Evolutionary conservation across 192 early-diverging fungal species (phyloP).

Genomic region (Dissophora globulifera): DNA sequence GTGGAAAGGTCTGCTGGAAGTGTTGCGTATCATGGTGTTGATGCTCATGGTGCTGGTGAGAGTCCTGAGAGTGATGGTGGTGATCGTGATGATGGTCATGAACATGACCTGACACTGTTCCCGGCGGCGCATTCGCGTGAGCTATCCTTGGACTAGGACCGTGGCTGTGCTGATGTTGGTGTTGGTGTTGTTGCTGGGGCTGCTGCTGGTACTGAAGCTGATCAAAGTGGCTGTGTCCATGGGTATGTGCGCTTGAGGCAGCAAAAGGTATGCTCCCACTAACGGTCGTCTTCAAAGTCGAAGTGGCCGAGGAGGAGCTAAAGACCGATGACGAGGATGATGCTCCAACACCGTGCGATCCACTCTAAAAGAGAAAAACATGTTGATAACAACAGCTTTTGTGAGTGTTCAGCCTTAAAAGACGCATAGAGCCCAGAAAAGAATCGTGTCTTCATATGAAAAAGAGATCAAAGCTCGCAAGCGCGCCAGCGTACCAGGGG

Average conservation of each 20-base stretch:
- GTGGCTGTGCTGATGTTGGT: slow-evolving; percentile 18
- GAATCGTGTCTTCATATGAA: no score
- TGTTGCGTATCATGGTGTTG: neutral
- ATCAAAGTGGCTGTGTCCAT: slow-evolving; percentile 28
- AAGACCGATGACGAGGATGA: no score
- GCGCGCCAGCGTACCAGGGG: slow-evolving; percentile 43
- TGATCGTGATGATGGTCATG: slow-evolving; percentile 21
- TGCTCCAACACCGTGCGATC: slow-evolving; percentile 6
- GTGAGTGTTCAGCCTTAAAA: no score
- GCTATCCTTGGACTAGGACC: neutral
- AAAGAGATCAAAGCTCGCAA: no score
- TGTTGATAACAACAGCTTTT: neutral
- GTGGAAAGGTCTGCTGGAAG: no score
- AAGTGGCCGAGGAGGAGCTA: slow-evolving; percentile 10
- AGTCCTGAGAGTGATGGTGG: neutral
- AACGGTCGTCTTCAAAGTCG: slow-evolving; percentile 12
- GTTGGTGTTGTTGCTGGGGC: slow-evolving; percentile 1
- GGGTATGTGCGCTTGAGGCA: slow-evolving; percentile 27
- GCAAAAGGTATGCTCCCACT: slow-evolving; percentile 50
- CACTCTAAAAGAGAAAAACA: neutral
- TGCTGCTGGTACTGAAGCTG: slow-evolving; percentile 20
- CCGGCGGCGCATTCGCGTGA: slow-evolving; percentile 13
- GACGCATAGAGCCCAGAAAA: no score
- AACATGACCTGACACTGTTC: neutral
- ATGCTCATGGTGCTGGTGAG: neutral